These are phyloP conservation scores for Scutellaria barbata DNA, from an alignment of 257 asterid species.

Conservation along the genomic window DNA sequence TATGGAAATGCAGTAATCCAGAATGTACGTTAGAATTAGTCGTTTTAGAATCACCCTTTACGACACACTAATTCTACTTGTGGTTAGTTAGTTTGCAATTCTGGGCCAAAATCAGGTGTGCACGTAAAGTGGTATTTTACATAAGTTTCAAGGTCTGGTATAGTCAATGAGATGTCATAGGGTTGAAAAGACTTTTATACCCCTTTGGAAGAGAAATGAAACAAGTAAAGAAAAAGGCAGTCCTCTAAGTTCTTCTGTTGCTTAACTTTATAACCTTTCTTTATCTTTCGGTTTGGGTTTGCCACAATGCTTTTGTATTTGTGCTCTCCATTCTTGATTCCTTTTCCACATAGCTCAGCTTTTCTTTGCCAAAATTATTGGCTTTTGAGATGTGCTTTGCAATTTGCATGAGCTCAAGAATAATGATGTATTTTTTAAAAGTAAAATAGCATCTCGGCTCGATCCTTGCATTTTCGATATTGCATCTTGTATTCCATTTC, in stretches of 20 bases:
- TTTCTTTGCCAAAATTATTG: slow-evolving; percentile 19
- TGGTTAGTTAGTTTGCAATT: too few species aligned
- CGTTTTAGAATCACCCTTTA: neutral
- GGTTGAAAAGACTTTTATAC: neutral
- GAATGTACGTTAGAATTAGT: neutral
- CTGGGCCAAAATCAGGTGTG: neutral
- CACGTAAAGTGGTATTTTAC: neutral
- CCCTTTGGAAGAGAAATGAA: neutral
- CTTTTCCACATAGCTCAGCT: slow-evolving; percentile 25
- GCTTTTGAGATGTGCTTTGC: slow-evolving; percentile 15
- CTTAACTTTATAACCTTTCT: neutral
- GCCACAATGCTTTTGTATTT: slow-evolving; percentile 18
- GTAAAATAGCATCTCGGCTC: too few species aligned
- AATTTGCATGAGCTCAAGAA: too few species aligned
- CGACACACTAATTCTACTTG: neutral
- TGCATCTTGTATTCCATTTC: neutral
- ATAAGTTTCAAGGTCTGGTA: neutral
- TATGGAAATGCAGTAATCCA: neutral
- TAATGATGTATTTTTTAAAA: too few species aligned
- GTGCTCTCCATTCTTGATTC: slow-evolving; percentile 16
- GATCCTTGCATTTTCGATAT: too few species aligned
- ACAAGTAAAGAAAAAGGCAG: neutral
- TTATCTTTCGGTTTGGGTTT: slow-evolving; percentile 25
- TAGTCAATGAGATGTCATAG: neutral
- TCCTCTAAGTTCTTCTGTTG: neutral